Percentiles rank a stretch among this genome's conserved stretches.
phyloP scores from a whole-genome alignment of 2,329 filamentous ascomycete species.

The Monosporascus sp. region DNA sequence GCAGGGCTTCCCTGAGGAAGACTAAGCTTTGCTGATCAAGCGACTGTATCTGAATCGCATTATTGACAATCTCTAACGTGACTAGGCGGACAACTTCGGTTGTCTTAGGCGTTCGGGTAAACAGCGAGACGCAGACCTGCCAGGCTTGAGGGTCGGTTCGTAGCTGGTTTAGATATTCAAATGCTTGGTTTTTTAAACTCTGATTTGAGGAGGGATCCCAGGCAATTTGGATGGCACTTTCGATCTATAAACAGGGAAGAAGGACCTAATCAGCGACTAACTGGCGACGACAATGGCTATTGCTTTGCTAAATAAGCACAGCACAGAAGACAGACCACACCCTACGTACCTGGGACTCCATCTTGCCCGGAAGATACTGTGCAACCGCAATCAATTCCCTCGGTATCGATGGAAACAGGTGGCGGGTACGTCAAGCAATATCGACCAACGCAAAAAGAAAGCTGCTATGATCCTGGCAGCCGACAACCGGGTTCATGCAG shows the following conservation, averaged over 20 bases:
- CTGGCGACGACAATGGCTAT: background rate
- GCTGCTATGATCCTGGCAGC: constrained; percentile 43
- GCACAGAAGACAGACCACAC: background rate
- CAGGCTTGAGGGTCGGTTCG: constrained; percentile 79
- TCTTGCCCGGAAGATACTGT: constrained; percentile 8
- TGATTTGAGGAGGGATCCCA: constrained; percentile 76
- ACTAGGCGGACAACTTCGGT: constrained; percentile 85
- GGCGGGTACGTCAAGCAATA: constrained; percentile 3
- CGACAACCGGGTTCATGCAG: constrained; percentile 33
- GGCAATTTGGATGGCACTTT: constrained; percentile 93
- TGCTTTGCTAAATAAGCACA: constrained; percentile 1
- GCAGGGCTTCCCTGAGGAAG: constrained; percentile 74
- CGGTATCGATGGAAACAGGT: constrained; percentile 1
- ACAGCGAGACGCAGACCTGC: constrained; percentile 84
- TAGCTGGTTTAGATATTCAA: constrained; percentile 74
- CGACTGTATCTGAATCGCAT: constrained; percentile 74
- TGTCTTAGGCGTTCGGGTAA: constrained; percentile 69
- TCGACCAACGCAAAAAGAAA: background rate
- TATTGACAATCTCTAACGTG: constrained; percentile 89
- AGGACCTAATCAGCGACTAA: constrained; percentile 8
- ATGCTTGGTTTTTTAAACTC: constrained; percentile 73
- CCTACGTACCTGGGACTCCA: constrained; percentile 2
- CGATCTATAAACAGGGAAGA: constrained; percentile 54
- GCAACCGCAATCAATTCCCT: background rate
- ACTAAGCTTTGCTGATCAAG: constrained; percentile 68